Conservation (phyloP, 2,329 filamentous ascomycete genomes). For the Talaromyces sp. region DNA sequence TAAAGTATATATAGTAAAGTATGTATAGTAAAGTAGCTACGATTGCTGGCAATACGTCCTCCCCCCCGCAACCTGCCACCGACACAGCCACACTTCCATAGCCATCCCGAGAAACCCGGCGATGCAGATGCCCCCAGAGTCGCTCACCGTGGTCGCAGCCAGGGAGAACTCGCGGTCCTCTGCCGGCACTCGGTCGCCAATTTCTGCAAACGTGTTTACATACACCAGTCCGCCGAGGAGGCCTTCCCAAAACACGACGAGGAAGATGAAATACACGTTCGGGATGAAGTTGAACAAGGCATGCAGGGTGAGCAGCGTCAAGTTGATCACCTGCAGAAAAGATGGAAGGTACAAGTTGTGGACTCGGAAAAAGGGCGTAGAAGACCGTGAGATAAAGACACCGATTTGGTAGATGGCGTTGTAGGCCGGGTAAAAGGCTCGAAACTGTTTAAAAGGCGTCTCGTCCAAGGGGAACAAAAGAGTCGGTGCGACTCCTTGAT, state of each 20-base stretch:
- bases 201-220: conserved; percentile 92
- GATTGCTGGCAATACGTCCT: conserved; percentile 64
- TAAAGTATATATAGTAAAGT: background rate
- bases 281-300: conserved; percentile 78
- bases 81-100: conserved; percentile 76
- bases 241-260: conserved; percentile 89
- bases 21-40: conserved; percentile 18
- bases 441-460: conserved; percentile 75
- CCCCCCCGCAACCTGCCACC: conserved; percentile 78
- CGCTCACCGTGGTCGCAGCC: conserved; percentile 84
- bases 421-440: conserved; percentile 92
- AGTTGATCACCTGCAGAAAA: conserved; percentile 74
- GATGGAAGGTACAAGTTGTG: conserved; percentile 78
- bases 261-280: conserved; percentile 78
- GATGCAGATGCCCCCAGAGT: conserved; percentile 84
- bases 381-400: conserved; percentile 90
- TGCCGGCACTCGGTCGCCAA: conserved; percentile 73
- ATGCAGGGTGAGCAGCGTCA: conserved; percentile 69
- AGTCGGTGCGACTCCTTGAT: conserved; percentile 87
- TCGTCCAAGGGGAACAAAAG: conserved; percentile 74
- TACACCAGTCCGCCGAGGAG: conserved; percentile 88
- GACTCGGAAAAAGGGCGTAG: conserved; percentile 79
- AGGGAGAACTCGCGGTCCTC: conserved; percentile 87
- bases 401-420: conserved; percentile 91
- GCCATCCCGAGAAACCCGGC: conserved; percentile 79